Evolutionary conservation across 1,284 basidiomycete genomes (phyloP).

Genomic region (Marasmius tenuissimus): DNA sequence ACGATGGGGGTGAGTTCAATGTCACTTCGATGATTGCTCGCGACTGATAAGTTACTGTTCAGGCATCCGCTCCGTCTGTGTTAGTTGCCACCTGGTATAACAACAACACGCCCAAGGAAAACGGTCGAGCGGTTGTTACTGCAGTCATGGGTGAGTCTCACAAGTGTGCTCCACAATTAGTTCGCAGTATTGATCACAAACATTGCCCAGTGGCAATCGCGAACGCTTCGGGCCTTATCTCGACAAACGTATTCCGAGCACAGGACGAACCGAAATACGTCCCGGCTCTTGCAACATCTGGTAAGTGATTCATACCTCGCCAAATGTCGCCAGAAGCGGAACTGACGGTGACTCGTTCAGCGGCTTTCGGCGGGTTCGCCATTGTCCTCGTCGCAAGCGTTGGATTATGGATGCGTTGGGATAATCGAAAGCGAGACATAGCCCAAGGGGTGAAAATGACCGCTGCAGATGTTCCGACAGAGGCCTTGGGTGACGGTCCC

Average conservation of each 20-base stretch:
- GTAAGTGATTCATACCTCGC: constrained; percentile 27
- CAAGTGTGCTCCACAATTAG: not conserved
- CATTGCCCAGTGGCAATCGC: constrained; percentile 43
- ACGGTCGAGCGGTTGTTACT: constrained; percentile 46
- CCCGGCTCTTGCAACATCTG: constrained; percentile 39
- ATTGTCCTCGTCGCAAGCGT: constrained; percentile 36
- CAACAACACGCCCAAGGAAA: constrained; percentile 52
- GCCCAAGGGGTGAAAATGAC: constrained; percentile 42
- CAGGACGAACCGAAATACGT: constrained; percentile 46
- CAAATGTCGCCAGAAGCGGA: not conserved
- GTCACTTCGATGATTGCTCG: not conserved
- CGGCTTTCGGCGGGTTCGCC: constrained; percentile 42
- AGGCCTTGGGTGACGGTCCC: constrained; percentile 40
- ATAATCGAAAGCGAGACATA: constrained; percentile 42
- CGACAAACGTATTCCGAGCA: constrained; percentile 51
- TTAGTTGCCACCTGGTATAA: constrained; percentile 49
- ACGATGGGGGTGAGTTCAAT: constrained; percentile 39
- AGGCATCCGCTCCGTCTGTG: constrained; percentile 49
- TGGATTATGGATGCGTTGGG: constrained; percentile 41
- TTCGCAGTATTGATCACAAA: not conserved
- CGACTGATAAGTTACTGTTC: not conserved
- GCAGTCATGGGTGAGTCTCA: constrained; percentile 42
- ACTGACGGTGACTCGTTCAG: constrained; percentile 18
- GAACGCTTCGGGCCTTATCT: constrained; percentile 50
- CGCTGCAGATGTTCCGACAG: constrained; percentile 44